These are phyloP conservation scores for Russula olivacea DNA, from an alignment of 768 basidiomycete genomes.

Conservation along the genomic window DNA sequence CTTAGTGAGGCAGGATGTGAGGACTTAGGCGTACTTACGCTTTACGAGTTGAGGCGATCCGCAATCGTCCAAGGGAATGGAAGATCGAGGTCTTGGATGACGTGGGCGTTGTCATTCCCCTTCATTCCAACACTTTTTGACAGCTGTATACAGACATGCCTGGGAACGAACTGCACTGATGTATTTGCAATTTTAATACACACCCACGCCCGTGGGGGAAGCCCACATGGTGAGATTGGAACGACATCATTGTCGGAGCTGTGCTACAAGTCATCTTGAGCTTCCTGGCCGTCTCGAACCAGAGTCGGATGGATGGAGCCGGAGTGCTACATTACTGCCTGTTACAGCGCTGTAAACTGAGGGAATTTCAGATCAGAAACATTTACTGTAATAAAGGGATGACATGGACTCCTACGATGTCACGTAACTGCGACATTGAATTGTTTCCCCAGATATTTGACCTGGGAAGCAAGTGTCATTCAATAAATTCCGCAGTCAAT, in stretches of 20 bases:
- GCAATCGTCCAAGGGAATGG: slow-evolving; percentile 52
- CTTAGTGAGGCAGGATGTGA: not conserved
- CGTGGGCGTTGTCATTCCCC: slow-evolving; percentile 51
- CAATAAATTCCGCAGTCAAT: not conserved
- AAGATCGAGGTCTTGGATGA: slow-evolving; percentile 36
- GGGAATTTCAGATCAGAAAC: not conserved
- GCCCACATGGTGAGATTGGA: not conserved
- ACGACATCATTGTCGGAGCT: not conserved
- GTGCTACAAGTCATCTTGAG: not conserved
- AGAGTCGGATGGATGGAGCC: not conserved
- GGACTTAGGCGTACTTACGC: too few species aligned
- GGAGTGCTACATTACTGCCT: slow-evolving; percentile 27
- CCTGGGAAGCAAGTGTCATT: slow-evolving; percentile 37
- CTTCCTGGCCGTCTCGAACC: not conserved
- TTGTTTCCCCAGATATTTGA: slow-evolving; percentile 91
- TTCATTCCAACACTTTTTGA: slow-evolving; percentile 45
- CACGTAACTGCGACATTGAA: slow-evolving; percentile 78
- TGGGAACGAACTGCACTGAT: not conserved
- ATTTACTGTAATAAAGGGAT: not conserved
- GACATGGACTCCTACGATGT: slow-evolving; percentile 51
- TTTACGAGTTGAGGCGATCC: too few species aligned
- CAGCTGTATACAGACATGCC: not conserved
- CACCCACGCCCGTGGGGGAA: not conserved
- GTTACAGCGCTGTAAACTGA: slow-evolving; percentile 51
- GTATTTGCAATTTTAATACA: not conserved